A percentile compares a stretch with the other conserved stretches of the same genome.
phyloP scores from a whole-genome alignment of 768 basidiomycete species.

The Trametes cinnabarina region DNA sequence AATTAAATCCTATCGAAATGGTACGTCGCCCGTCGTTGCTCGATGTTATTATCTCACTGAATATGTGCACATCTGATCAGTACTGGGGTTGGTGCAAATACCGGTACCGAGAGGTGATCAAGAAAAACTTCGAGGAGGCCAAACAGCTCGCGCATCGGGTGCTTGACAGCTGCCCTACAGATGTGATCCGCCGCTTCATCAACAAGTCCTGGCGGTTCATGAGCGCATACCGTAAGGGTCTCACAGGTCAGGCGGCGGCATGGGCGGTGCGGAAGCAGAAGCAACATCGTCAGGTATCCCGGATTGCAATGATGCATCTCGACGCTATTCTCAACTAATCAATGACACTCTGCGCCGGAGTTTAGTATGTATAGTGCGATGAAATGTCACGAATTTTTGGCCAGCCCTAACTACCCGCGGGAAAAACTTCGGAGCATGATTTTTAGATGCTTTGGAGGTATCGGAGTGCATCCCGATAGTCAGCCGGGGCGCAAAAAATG shows the following conservation, averaged over 20 bases:
- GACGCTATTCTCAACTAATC: conserved; percentile 30
- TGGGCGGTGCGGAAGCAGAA: conserved; percentile 40
- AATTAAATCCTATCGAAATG: conserved; percentile 49
- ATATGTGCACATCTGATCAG: not conserved
- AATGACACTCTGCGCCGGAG: not conserved
- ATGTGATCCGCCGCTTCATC: conserved; percentile 37
- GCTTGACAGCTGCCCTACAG: conserved; percentile 37
- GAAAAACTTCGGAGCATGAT: conserved; percentile 27
- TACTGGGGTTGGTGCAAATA: conserved; percentile 40
- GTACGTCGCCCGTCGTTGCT: conserved; percentile 20
- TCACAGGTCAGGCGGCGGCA: conserved; percentile 37
- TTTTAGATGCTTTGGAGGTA: conserved; percentile 17
- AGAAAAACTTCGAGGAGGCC: conserved; percentile 32
- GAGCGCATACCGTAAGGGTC: conserved; percentile 34
- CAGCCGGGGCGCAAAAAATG: not conserved
- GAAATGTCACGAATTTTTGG: conserved; percentile 27
- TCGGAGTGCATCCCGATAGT: too few species aligned
- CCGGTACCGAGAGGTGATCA: conserved; percentile 31
- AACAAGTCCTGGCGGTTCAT: conserved; percentile 37
- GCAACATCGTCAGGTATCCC: conserved; percentile 26
- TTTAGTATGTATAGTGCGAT: not conserved
- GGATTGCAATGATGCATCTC: conserved; percentile 33
- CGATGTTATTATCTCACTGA: not conserved
- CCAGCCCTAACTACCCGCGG: conserved; percentile 22
- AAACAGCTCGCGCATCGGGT: conserved; percentile 29